These are phyloP conservation scores for Actinomortierella wolfii DNA, from an alignment of 371 early-diverging fungal genomes.

Conservation along the genomic window DNA sequence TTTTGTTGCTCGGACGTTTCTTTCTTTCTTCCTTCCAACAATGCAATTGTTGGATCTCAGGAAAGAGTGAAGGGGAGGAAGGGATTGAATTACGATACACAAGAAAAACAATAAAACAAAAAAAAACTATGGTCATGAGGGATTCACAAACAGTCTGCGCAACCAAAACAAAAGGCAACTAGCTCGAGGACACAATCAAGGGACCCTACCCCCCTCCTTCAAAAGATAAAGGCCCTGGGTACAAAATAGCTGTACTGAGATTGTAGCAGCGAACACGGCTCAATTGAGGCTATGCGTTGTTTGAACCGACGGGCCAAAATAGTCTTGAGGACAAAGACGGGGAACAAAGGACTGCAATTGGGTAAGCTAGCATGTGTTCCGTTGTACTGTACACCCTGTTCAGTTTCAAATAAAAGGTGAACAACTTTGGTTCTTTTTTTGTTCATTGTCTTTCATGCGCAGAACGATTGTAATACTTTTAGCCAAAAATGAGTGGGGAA, in stretches of 20 bases:
- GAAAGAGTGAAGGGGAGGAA: neutral
- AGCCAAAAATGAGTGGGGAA: neutral
- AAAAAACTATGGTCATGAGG: neutral
- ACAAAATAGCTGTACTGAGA: no score
- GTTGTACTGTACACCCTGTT: no score
- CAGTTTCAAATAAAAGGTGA: neutral
- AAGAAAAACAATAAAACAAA: neutral
- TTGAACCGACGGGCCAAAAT: no score
- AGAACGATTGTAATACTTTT: neutral
- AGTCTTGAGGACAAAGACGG: neutral
- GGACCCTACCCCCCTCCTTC: no score
- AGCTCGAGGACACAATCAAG: no score
- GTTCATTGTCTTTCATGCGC: constrained; percentile 1
- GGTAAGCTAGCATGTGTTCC: neutral
- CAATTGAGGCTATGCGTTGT: no score
- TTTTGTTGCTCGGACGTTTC: no score
- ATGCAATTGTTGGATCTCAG: neutral
- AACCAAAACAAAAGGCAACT: neutral
- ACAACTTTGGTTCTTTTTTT: neutral
- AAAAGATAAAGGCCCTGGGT: no score
- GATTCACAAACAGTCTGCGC: neutral
- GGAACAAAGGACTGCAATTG: neutral
- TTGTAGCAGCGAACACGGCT: no score
- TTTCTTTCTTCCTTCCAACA: no score
- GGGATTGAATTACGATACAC: neutral